Percentiles rank a stretch among this genome's conserved stretches.
These are phyloP conservation scores for Geosiphon pyriformis DNA, from an alignment of 192 early-diverging fungal genomes.

Conservation along the genomic window DNA sequence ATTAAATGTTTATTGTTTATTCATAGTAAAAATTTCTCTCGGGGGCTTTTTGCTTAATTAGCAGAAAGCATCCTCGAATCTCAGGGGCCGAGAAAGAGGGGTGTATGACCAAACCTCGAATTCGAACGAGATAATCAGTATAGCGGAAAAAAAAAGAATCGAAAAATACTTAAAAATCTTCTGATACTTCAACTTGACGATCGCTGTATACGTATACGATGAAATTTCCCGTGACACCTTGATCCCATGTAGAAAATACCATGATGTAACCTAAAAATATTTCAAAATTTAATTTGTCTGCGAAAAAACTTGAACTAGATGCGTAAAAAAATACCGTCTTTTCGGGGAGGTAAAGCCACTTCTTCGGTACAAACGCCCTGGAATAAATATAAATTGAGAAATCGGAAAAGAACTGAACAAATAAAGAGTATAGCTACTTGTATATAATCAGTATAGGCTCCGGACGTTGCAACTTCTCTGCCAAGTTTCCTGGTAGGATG, in stretches of 20 bases:
- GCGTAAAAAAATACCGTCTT: conserved; percentile 27
- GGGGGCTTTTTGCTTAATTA: no score
- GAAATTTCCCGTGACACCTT: conserved; percentile 42
- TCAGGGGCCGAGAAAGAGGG: no score
- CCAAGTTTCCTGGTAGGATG: conserved; percentile 43
- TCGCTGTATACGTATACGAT: conserved; percentile 46
- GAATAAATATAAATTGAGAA: not conserved
- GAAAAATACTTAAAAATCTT: not conserved
- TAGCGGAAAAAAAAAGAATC: not conserved
- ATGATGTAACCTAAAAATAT: conserved; percentile 38
- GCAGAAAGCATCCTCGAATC: no score
- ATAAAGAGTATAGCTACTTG: conserved; percentile 26
- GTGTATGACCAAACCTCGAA: no score
- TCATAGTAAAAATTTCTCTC: no score
- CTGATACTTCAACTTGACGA: conserved; percentile 13
- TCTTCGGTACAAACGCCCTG: conserved; percentile 49
- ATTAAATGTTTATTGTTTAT: no score
- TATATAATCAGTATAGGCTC: conserved; percentile 48
- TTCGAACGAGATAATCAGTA: no score
- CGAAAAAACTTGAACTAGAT: not conserved
- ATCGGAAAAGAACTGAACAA: not conserved
- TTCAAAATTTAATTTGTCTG: not conserved
- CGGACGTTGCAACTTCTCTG: conserved; percentile 51
- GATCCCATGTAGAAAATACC: conserved; percentile 45
- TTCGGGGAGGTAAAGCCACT: conserved; percentile 41